phyloP scores from a whole-genome alignment of 2,329 filamentous ascomycete genomes.

The Emmonsiellopsis sp. region DNA sequence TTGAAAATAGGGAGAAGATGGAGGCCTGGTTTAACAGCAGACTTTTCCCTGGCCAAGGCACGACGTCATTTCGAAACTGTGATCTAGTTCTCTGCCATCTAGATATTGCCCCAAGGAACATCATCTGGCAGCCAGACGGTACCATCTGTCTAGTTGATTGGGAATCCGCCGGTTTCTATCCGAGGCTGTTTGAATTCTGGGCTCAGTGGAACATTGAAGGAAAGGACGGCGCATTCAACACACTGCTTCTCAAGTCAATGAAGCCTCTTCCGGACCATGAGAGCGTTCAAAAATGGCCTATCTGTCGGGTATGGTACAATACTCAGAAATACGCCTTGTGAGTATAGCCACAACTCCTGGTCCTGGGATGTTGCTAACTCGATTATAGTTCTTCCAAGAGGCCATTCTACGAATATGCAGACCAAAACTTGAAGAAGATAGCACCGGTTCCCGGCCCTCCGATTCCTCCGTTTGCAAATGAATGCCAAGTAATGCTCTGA shows the following conservation, averaged over 20 bases:
- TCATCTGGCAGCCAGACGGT: conserved; percentile 9
- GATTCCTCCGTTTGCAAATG: too few species aligned
- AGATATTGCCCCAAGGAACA: conserved; percentile 13
- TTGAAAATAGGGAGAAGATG: not conserved
- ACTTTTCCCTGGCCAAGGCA: not conserved
- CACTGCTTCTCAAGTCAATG: not conserved
- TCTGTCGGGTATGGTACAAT: not conserved
- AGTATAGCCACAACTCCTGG: too few species aligned
- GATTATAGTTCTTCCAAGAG: too few species aligned
- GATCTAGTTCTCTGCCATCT: conserved; percentile 11
- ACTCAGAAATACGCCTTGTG: not conserved
- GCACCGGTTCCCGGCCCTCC: too few species aligned
- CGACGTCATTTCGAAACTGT: not conserved
- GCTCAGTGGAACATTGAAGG: not conserved
- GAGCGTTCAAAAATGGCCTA: not conserved
- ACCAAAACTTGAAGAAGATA: too few species aligned
- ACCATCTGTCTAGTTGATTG: conserved; percentile 11
- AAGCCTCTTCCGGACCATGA: not conserved
- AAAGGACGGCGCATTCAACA: not conserved
- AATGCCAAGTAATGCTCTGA: too few species aligned
- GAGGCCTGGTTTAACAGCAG: not conserved
- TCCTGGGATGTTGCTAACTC: too few species aligned
- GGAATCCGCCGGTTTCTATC: conserved; percentile 10
- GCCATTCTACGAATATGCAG: too few species aligned
- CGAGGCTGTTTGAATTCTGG: conserved; percentile 7